Base-by-base conservation (phyloP, 371 early-diverging fungal species). In the Apophysomyces elegans region DNA sequence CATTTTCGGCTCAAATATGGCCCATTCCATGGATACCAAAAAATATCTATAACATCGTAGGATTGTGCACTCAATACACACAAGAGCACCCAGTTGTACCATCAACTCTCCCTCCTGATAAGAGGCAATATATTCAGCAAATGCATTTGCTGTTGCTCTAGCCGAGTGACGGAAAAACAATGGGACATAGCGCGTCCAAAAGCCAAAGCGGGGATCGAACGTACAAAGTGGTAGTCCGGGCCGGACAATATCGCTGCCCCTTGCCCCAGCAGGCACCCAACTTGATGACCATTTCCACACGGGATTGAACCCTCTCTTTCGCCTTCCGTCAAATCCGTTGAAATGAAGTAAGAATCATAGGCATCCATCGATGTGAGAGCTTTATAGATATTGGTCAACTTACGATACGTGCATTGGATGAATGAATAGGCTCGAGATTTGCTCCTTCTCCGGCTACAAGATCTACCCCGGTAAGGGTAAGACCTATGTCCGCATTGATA, bases 391-490 rank as follows among this genome's bases (percentile, higher is more conserved):
- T 26, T 21, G 54, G 21, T 50, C 54, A 50, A 21, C 54, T 50
- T 32, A 50, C 11, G 11, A 50, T 50, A 13, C 13, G 54, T 50
- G 21, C 21, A 21, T 50, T 56, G 18, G 45, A 56, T 59, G 60
- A 45, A 61, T 56, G n/a, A 36, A 62, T 65, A 93, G 92, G 88
- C 86, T 92, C 74, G 94, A 94, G 84, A 85, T 90, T 78, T 97
- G 97, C 91, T 89, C 92, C 77, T 97, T 97, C 86, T 95, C 96
- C 69, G 96, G 97, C 72, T 92, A 91, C 90, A 97, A 96, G 91
- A 97, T 98, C 92, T 96, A 98, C 90, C 98, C 98, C 65, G 93
- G 95, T 77, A 94, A 95, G 86, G 98, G 98, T 62, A 94, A 90
- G 88, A 81, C 92, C 72, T 97, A 85, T 82, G 92, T 98, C 76